These are phyloP conservation scores for Pseudogymnoascus sp. DNA, from an alignment of 2,329 filamentous ascomycete genomes.

Conservation along the genomic window DNA sequence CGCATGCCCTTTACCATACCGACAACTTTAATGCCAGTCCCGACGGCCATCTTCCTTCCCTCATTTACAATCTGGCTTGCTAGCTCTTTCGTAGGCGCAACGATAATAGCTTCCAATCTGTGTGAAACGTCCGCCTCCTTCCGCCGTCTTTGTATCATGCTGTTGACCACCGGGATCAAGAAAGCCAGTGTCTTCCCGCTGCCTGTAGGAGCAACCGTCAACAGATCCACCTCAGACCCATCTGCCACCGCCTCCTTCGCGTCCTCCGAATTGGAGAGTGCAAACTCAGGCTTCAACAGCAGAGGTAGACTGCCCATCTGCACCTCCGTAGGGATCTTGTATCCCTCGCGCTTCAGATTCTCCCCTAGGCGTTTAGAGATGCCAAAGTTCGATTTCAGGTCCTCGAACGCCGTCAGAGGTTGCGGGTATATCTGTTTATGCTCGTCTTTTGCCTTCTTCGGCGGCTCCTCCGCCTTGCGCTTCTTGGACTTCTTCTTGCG, in stretches of 20 bases:
- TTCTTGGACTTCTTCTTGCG: slow-evolving; percentile 52
- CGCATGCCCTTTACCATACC: slow-evolving; percentile 81
- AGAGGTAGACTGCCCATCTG: slow-evolving; percentile 81
- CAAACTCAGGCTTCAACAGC: slow-evolving; percentile 51
- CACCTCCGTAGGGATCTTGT: slow-evolving; percentile 83
- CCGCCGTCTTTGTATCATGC: slow-evolving; percentile 51
- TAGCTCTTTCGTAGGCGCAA: slow-evolving; percentile 73
- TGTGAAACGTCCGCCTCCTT: slow-evolving; percentile 35
- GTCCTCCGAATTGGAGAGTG: slow-evolving; percentile 33
- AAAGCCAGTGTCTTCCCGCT: slow-evolving; percentile 96
- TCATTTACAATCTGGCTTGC: slow-evolving; percentile 77
- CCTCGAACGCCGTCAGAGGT: slow-evolving; percentile 67
- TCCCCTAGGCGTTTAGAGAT: slow-evolving; percentile 65
- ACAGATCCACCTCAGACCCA: slow-evolving; percentile 52
- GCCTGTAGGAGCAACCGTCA: slow-evolving; percentile 87
- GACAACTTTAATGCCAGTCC: slow-evolving; percentile 70
- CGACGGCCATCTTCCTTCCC: slow-evolving; percentile 68
- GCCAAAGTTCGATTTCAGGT: slow-evolving; percentile 63
- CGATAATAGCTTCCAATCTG: slow-evolving; percentile 56
- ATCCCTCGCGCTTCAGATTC: slow-evolving; percentile 79
- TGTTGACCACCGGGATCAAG: slow-evolving; percentile 76
- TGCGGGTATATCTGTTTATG: slow-evolving; percentile 63
- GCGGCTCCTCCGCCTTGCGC: slow-evolving; percentile 35
- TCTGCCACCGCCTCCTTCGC: slow-evolving; percentile 26
- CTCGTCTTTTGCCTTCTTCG: slow-evolving; percentile 41